Base-by-base conservation (phyloP, 2,329 filamentous ascomycete species). In the Hymenoscyphus fructigenus region DNA sequence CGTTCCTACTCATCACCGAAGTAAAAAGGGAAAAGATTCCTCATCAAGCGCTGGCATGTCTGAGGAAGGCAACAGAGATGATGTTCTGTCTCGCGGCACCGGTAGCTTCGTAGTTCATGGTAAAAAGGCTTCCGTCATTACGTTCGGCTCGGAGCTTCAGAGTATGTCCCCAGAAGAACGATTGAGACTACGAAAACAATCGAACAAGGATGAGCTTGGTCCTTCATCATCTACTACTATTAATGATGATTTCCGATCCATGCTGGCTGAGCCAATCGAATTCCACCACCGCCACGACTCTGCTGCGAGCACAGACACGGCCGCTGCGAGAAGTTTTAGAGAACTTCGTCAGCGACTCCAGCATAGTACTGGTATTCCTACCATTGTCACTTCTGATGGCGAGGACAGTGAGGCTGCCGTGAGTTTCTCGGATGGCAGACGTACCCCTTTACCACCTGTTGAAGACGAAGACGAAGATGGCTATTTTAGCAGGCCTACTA, bases 121-220 rank as follows among this genome's bases (percentile, higher is more conserved):
- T 66, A 99, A 98, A 81, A 98, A 99, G 78, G 95, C 95, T 2
- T 97, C 93, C 0, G 91, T 99, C 63, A 92, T 99, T 70, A 96
- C 92, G n/a, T 96, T 99, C 75, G 93, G 93, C 9, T 88, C 89
- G n/a, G 94, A 97, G 71, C 88, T 97, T 80, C 89, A 94, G 73
- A 89, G 85, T 65, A 86, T 93, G 78, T 84, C 89, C 0, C 84
- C 87, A 0, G 91, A 94, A 66, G 90, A 93, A 73, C 87, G 89
- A 44, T 79, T 92, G 53, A 85, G 88, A 64, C 80, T 88, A 59
- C 84, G 88, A 62, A 91, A 85, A 69, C 78, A 80, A 55, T 76
- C 79, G 5, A 79, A 81, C 57, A 78, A 78, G 57, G 76, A 79
- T 56, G 79, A 80, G 34, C 74, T 65, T 9, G 69, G 67, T 6